Percentiles rank a stretch among this genome's conserved stretches.
Conservation (phyloP, 2,329 filamentous ascomycete genomes). For the Penicillium sp. region DNA sequence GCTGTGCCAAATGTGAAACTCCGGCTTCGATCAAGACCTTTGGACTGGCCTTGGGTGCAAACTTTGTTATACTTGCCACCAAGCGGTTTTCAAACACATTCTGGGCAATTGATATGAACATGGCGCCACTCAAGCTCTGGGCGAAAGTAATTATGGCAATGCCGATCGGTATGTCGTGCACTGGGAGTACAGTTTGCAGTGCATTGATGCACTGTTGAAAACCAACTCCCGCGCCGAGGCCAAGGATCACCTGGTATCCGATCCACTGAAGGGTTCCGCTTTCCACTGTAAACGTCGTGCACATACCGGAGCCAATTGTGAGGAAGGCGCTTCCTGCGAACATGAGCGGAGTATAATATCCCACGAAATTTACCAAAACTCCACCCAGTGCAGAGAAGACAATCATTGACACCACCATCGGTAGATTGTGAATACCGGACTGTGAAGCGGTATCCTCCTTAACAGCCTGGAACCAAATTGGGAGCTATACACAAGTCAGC, state of each 20-base stretch:
- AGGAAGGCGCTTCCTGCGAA: conserved; percentile 31
- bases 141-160: conserved; percentile 39
- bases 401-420: conserved; percentile 36
- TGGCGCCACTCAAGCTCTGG: conserved; percentile 39
- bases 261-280: conserved; percentile 36
- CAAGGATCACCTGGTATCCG: conserved; percentile 40
- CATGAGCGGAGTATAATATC: conserved; percentile 46
- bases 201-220: conserved; percentile 39
- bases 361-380: conserved; percentile 30
- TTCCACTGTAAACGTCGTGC: conserved; percentile 36
- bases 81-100: conserved; percentile 42
- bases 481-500: conserved; percentile 32
- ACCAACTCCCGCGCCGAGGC: conserved; percentile 38
- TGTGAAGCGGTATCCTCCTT: conserved; percentile 34
- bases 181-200: conserved; percentile 35
- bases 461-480: conserved; percentile 47
- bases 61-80: conserved; percentile 23
- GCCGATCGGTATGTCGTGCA: conserved; percentile 37
- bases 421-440: conserved; percentile 41
- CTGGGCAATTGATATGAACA: conserved; percentile 41
- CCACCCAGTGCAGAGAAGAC: conserved; percentile 35
- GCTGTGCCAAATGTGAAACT: conserved; percentile 36
- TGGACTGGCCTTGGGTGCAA: conserved; percentile 30
- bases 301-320: conserved; percentile 36
- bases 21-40: conserved; percentile 33